Percentiles rank a stretch among this genome's conserved stretches.
Conservation (phyloP, 306 rosid species). For the Phaseolus lunatus region DNA sequence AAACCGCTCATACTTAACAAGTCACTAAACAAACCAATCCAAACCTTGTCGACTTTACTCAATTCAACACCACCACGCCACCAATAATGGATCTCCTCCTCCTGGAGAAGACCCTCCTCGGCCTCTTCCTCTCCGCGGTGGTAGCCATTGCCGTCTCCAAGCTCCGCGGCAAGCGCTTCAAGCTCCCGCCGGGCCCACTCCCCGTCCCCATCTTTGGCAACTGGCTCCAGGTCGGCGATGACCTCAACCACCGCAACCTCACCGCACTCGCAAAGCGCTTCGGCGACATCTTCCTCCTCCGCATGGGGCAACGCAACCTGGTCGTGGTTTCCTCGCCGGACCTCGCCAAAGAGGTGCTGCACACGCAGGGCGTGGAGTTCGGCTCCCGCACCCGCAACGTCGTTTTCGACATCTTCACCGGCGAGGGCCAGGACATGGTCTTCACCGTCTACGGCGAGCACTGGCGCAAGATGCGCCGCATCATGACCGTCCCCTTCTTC, state of each 20-base stretch:
- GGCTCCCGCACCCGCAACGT: slow-evolving; percentile 91
- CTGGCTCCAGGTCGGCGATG: slow-evolving; percentile 97
- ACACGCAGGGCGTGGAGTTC: slow-evolving; percentile 89
- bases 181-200: slow-evolving; percentile 86
- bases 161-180: slow-evolving; percentile 73
- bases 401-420: slow-evolving; percentile 91
- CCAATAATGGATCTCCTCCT: slow-evolving; percentile 82
- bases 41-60: neutral
- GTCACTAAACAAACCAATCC: neutral
- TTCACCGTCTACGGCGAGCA: slow-evolving; percentile 95
- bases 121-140: slow-evolving; percentile 60
- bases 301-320: slow-evolving; percentile 91
- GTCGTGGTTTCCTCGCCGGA: slow-evolving; percentile 86
- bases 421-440: slow-evolving; percentile 91
- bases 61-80: neutral
- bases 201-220: slow-evolving; percentile 86
- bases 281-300: slow-evolving; percentile 83
- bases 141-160: slow-evolving; percentile 67
- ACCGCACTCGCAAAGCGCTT: slow-evolving; percentile 74
- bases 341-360: slow-evolving; percentile 85
- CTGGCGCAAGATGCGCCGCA: slow-evolving; percentile 91
- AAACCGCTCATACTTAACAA: neutral
- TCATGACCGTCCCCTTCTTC: slow-evolving; percentile 94
- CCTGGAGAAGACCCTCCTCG: slow-evolving; percentile 77
- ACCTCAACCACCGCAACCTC: slow-evolving; percentile 91